Evolutionary conservation across 1,284 basidiomycete species (phyloP).

Genomic region (Abortiporus biennis): DNA sequence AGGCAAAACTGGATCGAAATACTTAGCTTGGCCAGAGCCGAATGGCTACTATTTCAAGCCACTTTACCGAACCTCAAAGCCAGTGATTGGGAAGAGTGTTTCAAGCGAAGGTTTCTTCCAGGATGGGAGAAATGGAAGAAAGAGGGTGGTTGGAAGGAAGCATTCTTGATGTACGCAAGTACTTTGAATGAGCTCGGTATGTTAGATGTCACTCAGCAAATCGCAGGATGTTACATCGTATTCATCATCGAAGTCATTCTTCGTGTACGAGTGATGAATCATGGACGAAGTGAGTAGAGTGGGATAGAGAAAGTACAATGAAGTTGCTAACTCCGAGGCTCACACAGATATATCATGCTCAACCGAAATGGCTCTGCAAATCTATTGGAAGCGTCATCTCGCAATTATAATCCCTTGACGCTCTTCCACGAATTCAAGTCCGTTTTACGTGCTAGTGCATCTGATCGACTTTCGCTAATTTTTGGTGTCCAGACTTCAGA

Average conservation of each 20-base stretch:
- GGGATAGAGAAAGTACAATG: too few species aligned
- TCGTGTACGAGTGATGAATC: conserved; percentile 72
- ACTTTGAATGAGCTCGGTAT: conserved; percentile 1
- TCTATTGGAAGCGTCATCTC: conserved; percentile 57
- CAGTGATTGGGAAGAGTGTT: conserved; percentile 66
- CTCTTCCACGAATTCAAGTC: conserved; percentile 74
- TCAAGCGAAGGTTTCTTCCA: conserved; percentile 61
- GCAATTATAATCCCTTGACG: conserved; percentile 57
- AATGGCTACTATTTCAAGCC: conserved; percentile 58
- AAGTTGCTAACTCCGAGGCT: neutral
- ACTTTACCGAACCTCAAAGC: conserved; percentile 60
- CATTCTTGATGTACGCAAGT: conserved; percentile 63
- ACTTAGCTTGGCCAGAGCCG: conserved; percentile 47
- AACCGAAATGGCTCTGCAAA: conserved; percentile 72
- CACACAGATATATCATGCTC: conserved; percentile 58
- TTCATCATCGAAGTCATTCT: conserved; percentile 60
- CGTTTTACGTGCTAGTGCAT: conserved; percentile 11
- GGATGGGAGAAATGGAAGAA: conserved; percentile 67
- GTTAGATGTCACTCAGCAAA: neutral
- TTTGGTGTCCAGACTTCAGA: conserved; percentile 46
- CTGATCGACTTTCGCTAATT: neutral
- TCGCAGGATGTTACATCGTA: conserved; percentile 51
- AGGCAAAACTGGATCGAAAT: conserved; percentile 73
- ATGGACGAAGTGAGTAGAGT: conserved; percentile 64
- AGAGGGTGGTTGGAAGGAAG: conserved; percentile 52